Conservation (phyloP, 225 moss, liverwort and hornwort genomes). For the Physcomitrium patens region DNA sequence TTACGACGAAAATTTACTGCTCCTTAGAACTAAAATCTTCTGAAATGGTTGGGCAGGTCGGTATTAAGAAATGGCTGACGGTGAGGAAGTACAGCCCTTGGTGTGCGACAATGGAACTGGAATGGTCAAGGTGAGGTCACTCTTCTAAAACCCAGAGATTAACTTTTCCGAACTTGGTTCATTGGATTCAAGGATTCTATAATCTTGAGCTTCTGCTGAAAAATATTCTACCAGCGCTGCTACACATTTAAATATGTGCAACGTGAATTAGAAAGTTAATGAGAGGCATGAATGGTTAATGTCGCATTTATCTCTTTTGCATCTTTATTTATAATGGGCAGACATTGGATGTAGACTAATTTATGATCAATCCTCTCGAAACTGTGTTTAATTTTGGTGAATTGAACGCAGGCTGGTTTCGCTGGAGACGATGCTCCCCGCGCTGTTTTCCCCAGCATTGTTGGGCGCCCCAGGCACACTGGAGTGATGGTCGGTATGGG, state of each 20-base stretch:
- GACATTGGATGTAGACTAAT: too few species aligned
- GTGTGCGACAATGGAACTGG: slow-evolving; percentile 74
- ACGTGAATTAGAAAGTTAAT: too few species aligned
- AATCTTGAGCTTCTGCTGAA: too few species aligned
- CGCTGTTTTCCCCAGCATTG: slow-evolving; percentile 81
- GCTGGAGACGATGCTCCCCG: slow-evolving; percentile 85
- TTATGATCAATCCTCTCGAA: neutral
- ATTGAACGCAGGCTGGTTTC: slow-evolving; percentile 64
- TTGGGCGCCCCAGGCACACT: slow-evolving; percentile 64
- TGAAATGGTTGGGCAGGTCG: slow-evolving; percentile 12
- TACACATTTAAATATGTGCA: too few species aligned
- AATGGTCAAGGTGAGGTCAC: slow-evolving; percentile 48
- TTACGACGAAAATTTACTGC: too few species aligned
- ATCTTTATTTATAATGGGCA: too few species aligned
- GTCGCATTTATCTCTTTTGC: too few species aligned
- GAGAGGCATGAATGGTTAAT: too few species aligned
- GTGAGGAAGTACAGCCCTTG: slow-evolving; percentile 51
- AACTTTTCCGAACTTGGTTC: too few species aligned
- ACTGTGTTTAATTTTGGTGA: neutral
- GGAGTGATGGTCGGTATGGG: slow-evolving; percentile 72
- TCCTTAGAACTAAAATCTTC: neutral
- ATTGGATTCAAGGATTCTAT: neutral
- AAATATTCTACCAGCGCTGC: too few species aligned
- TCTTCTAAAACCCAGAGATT: too few species aligned
- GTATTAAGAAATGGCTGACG: slow-evolving; percentile 41